phyloP scores from a whole-genome alignment of 2,329 filamentous ascomycete genomes.

The Hypoxylon sp. region DNA sequence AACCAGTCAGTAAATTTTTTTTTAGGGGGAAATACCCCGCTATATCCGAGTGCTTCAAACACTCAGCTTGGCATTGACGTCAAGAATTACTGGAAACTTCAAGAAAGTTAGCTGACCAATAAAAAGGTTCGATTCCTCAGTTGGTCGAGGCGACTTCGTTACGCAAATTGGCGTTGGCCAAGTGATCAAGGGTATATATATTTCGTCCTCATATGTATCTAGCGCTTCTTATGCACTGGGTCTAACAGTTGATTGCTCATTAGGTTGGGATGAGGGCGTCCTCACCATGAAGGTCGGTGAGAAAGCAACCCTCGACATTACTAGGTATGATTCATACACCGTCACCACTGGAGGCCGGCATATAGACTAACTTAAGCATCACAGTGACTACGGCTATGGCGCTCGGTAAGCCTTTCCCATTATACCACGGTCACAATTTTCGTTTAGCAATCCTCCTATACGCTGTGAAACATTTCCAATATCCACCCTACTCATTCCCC shows the following conservation, averaged over 20 bases:
- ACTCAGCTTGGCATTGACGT: conserved; percentile 36
- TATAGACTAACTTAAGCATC: conserved; percentile 37
- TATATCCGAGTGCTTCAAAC: conserved; percentile 25
- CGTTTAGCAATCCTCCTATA: background rate
- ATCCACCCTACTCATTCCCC: conserved; percentile 16
- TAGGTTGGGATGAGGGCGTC: conserved; percentile 90
- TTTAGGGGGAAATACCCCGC: conserved; percentile 4
- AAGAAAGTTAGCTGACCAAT: conserved; percentile 42
- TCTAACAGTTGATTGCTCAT: conserved; percentile 31
- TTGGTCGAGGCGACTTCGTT: conserved; percentile 81
- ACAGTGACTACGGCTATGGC: conserved; percentile 55
- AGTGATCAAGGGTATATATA: conserved; percentile 85
- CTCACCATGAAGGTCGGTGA: conserved; percentile 89
- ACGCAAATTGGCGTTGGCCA: conserved; percentile 84
- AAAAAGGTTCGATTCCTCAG: conserved; percentile 88
- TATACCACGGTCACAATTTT: conserved; percentile 6
- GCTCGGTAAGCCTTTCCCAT: conserved; percentile 50
- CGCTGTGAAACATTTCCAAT: conserved; percentile 18
- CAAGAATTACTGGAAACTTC: conserved; percentile 26
- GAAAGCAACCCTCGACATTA: conserved; percentile 87
- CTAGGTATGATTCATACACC: conserved; percentile 67
- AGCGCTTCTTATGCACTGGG: conserved; percentile 10
- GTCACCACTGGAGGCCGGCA: conserved; percentile 2
- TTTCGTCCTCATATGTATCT: conserved; percentile 20
- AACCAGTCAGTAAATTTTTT: conserved; percentile 70